phyloP scores from a whole-genome alignment of 306 rosid genomes.

The Fragaria iinumae region DNA sequence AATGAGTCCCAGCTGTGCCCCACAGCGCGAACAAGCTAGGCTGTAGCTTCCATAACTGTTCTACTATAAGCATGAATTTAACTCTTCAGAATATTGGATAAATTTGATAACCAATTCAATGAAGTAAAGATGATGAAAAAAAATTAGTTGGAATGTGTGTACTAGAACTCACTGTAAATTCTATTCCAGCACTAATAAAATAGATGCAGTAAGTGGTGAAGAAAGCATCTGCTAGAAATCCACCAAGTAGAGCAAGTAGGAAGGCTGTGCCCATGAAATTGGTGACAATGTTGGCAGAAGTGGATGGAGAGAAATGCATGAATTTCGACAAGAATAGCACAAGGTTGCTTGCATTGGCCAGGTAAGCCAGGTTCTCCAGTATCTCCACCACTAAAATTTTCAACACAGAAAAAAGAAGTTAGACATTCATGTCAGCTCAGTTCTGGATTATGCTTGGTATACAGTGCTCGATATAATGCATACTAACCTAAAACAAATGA shows the following conservation, averaged over 20 bases:
- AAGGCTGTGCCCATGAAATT: constrained; percentile 88
- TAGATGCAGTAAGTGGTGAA: constrained; percentile 62
- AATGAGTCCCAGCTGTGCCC: constrained; percentile 7
- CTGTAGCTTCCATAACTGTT: background rate
- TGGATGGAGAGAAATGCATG: constrained; percentile 67
- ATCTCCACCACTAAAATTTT: constrained; percentile 58
- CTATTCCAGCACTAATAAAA: constrained; percentile 57
- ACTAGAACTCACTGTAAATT: constrained; percentile 52
- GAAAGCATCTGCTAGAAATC: constrained; percentile 72
- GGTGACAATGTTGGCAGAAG: constrained; percentile 66
- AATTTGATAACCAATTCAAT: constrained; percentile 5
- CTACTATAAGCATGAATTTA: background rate
- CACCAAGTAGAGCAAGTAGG: constrained; percentile 84
- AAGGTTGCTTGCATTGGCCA: constrained; percentile 85
- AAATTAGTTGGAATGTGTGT: background rate
- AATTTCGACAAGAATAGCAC: constrained; percentile 60
- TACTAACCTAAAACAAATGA: constrained; percentile 67
- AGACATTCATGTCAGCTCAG: background rate
- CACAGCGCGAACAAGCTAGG: background rate
- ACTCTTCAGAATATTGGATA: background rate
- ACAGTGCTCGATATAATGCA: background rate
- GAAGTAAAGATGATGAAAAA: background rate
- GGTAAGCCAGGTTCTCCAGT: constrained; percentile 74
- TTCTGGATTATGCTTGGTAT: background rate
- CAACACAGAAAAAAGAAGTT: constrained; percentile 11